These are phyloP conservation scores for Pichia paraexigua DNA, from an alignment of 805 yeast species.

Conservation along the genomic window DNA sequence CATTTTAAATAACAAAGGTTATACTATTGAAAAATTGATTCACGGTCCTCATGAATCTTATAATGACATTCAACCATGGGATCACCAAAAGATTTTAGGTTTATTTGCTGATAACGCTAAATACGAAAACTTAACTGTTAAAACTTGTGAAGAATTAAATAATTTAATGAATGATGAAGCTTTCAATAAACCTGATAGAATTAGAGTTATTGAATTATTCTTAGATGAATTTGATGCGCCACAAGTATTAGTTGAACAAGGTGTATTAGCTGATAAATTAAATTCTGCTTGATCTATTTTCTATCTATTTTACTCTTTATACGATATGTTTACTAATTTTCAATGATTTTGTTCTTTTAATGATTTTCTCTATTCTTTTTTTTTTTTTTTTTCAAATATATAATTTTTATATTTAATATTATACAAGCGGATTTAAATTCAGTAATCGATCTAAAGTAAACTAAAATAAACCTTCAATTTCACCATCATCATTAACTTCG, in stretches of 20 bases:
- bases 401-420: background rate
- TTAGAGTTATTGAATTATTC: slow-evolving; percentile 62
- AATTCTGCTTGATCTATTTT: slow-evolving; percentile 15
- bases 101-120: slow-evolving; percentile 49
- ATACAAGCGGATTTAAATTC: background rate
- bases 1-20: slow-evolving; percentile 64
- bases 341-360: background rate
- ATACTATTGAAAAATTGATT: slow-evolving; percentile 67
- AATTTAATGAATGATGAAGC: slow-evolving; percentile 37
- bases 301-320: background rate
- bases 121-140: slow-evolving; percentile 47
- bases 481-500: slow-evolving; percentile 72
- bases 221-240: slow-evolving; percentile 67
- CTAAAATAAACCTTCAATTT: slow-evolving; percentile 72
- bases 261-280: slow-evolving; percentile 39
- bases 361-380: background rate
- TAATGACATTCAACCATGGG: slow-evolving; percentile 64
- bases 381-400: background rate
- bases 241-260: slow-evolving; percentile 56
- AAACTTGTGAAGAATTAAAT: slow-evolving; percentile 52
- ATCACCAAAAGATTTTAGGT: slow-evolving; percentile 49
- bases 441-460: background rate
- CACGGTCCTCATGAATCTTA: slow-evolving; percentile 61
- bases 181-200: slow-evolving; percentile 49
- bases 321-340: background rate